These are phyloP conservation scores for Phialemonium atrogriseum DNA, from an alignment of 2,329 filamentous ascomycete genomes.

Conservation along the genomic window DNA sequence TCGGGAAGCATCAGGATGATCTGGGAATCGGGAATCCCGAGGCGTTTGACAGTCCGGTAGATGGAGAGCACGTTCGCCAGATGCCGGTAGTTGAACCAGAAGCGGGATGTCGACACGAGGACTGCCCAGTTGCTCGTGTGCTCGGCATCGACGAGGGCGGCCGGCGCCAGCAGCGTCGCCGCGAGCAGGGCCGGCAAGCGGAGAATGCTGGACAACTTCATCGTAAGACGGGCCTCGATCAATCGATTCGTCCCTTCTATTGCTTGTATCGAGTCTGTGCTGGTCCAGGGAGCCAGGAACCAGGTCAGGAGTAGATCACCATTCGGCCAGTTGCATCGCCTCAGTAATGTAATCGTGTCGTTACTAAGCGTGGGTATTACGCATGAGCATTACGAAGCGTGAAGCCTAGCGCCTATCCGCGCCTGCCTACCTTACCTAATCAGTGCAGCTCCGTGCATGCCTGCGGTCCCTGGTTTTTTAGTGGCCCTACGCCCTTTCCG, in stretches of 20 bases:
- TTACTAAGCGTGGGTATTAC: too few relatives aligned
- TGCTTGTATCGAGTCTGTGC: not conserved
- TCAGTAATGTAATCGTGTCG: too few relatives aligned
- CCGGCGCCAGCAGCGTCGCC: conserved; percentile 35
- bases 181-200: conserved; percentile 39
- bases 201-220: conserved; percentile 41
- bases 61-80: conserved; percentile 95
- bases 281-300: not conserved
- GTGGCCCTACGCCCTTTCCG: too few relatives aligned
- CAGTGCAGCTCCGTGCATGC: too few relatives aligned
- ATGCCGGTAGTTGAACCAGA: conserved; percentile 99
- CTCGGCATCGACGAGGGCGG: conserved; percentile 46
- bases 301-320: too few relatives aligned
- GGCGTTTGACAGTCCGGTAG: conserved; percentile 94
- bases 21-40: conserved; percentile 95
- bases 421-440: too few relatives aligned
- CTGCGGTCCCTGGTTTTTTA: too few relatives aligned
- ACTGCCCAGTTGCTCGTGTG: conserved; percentile 99
- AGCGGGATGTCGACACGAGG: conserved; percentile 94
- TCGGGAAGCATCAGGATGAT: conserved; percentile 99
- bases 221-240: conserved; percentile 18
- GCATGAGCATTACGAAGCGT: too few relatives aligned
- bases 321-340: too few relatives aligned
- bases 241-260: not conserved
- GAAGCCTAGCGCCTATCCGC: too few relatives aligned